Percentiles rank a stretch among this genome's conserved stretches.
Evolutionary conservation across 2,329 filamentous ascomycete species (phyloP).

Genomic region (Fusarium burgessii): DNA sequence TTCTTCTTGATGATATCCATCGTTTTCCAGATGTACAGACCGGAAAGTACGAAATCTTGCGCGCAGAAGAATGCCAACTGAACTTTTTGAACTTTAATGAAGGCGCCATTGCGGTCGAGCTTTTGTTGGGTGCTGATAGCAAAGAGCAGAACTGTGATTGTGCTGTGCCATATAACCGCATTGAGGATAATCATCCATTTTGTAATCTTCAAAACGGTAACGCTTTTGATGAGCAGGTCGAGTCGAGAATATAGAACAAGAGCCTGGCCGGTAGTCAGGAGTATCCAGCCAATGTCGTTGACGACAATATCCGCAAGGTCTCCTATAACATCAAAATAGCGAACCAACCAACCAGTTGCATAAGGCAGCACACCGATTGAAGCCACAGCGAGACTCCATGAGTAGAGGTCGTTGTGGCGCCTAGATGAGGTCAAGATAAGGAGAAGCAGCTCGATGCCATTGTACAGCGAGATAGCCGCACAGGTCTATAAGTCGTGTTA

Average conservation of each 20-base stretch:
- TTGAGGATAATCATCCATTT: slow-evolving; percentile 36
- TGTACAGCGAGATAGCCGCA: slow-evolving; percentile 32
- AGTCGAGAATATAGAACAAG: slow-evolving; percentile 38
- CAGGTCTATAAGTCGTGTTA: slow-evolving; percentile 18
- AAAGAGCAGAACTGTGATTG: slow-evolving; percentile 30
- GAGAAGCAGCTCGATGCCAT: slow-evolving; percentile 30
- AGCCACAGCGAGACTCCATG: slow-evolving; percentile 30
- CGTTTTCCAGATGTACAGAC: slow-evolving; percentile 36
- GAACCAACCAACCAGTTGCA: slow-evolving; percentile 24
- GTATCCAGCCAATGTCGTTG: slow-evolving; percentile 33
- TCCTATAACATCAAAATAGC: slow-evolving; percentile 27
- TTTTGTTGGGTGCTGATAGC: slow-evolving; percentile 9
- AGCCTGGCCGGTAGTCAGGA: slow-evolving; percentile 35
- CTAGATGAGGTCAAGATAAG: slow-evolving; percentile 35
- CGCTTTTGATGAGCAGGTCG: slow-evolving; percentile 21
- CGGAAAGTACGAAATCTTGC: slow-evolving; percentile 33
- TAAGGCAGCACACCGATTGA: slow-evolving; percentile 30
- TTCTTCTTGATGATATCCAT: slow-evolving; percentile 23
- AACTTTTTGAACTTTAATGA: slow-evolving; percentile 18
- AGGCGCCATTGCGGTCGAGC: slow-evolving; percentile 8
- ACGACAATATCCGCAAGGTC: slow-evolving; percentile 19
- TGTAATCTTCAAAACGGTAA: background rate
- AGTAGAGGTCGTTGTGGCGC: slow-evolving; percentile 28
- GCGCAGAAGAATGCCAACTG: slow-evolving; percentile 32
- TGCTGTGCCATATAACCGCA: slow-evolving; percentile 29